Base-by-base conservation (phyloP, 495 filamentous ascomycete genomes). In the Cladorrhinum samala region DNA sequence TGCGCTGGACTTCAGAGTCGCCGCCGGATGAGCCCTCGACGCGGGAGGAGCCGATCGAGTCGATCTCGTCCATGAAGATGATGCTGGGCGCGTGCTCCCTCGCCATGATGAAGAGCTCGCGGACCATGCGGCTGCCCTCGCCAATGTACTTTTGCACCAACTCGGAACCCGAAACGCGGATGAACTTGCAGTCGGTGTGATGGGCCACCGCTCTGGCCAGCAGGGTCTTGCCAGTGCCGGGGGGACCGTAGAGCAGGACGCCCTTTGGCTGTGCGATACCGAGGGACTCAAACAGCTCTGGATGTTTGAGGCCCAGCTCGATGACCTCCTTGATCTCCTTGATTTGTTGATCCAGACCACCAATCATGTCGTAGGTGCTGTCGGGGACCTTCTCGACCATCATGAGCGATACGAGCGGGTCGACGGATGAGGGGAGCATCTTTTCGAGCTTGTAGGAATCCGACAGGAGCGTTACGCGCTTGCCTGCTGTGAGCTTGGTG, bases 251-350 rank as follows among this genome's bases (percentile, higher is more conserved):
- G 18, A 99, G 84, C 44, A 99, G 80, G 20, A 99, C 93, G 66
- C 93, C 93, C 69, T 97, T 97, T 9, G 93, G 93, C 61, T 97
- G 93, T 50, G 94, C 94, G 60, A 99, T 99, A 55, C 93, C 93
- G 53, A 99, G 84, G 21, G 91, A 95, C 76, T 99, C 93, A 72
- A 99, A 99, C 46, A 99, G 80, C 71, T 99, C 93, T 2, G 93
- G 93, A 67, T 99, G 93, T 75, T 97, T 95, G 52, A 99, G 80
- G 50, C 93, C 93, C 27, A 99, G 87, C 75, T 99, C 93, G 69
- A 99, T 97, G 50, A 99, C 93, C 69, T 99, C 93, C 75, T 99
- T 99, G 77, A 99, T 99, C 72, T 99, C 94, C 77, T 99, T 97
- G 75, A 99, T 97, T 65, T 99, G 93, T 67, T 99, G 94, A 61